Evolutionary conservation across 345 rosid genomes (phyloP), one percentile per base, ranked within the genome.

Genomic region (Euphorbia peplus): DNA sequence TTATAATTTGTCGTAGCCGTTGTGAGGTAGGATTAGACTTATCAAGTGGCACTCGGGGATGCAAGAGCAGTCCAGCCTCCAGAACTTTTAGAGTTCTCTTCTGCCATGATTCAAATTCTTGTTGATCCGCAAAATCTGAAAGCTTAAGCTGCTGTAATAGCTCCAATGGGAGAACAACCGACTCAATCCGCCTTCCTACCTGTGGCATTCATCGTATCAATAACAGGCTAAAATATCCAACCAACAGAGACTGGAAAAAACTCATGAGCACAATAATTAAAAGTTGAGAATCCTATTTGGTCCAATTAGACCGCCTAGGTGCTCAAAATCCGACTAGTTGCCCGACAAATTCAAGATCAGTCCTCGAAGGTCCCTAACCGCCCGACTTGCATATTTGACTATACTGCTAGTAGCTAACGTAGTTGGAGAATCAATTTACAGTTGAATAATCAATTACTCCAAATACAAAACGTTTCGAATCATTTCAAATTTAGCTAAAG

Each of bases 151-250:
- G 99, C 78, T 95, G 99, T 75, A 95, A 80, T 47, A 95, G 78
- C 77, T 95, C 99, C 48, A 95, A 70, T 0, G 99, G 98, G 65
- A 95, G 92, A 65, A 91, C 97, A 54, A 85, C 88, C 0, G 93
- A 79, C 80, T 95, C 99, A 58, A 95, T 85, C 74, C 90, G 78
- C 78, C 92, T 86, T 58, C 99, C 99, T 22, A 88, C 96, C 98
- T 95, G 82, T 55, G 22, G 73, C 61, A 54, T 50, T 50, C 54
- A 48, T 26, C 42, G 73, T 56, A 65, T 46, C 11, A 46, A 66
- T 57, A 51, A 52, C 44, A 39, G 10, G 44, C 22, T 32, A 28
- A 30, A 0, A 3, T 19, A 30, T 35, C 22, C 24, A 12, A 67
- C 19, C 46, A 13, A 66, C 37, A 52, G 48, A 37, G 44, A 25